Base-by-base conservation (phyloP, 805 yeast genomes). In the Hanseniaspora mollemarum region DNA sequence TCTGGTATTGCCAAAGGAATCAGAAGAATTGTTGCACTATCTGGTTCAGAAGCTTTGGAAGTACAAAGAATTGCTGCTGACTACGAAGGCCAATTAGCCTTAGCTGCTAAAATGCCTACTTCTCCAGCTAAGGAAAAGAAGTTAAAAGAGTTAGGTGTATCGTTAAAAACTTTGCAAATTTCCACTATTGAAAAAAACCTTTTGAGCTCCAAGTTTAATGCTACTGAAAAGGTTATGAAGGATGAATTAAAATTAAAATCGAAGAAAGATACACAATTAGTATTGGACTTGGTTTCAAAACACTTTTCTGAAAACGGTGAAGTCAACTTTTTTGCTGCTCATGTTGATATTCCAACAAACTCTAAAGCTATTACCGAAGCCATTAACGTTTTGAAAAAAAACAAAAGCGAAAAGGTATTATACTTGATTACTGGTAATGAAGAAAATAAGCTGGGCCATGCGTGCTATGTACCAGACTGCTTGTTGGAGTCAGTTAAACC, bases 1-100 rank as follows among this genome's bases (percentile, higher is more conserved):
- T 78, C 86, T 56, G 97, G 98, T 69, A 92, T 92, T 67, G 97
- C 98, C 54, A 92, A 92, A 72, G 99, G 99, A 69, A 87, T 87
- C 56, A 81, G 99, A 71, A 86, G 99, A 75, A 84, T 92, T 65
- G 96, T 92, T 53, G 97, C 96, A 25, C 95, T 92, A 48, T 84
- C 96, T 16, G 97, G 97, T 43, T 72, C 77, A 49, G 94, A 80
- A 56, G 97, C 98, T 15, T 80, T 77, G 60, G 90, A 80, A 60
- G 96, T 87, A 48, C 96, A 92, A 73, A 76, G 85, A 64, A 64
- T 82, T 56, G 96, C 96, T 48, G 61, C 64, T 26, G 90, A 82
- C 53, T 90, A 81, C 62, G 80, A 74, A 31, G 71, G 69, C 43
- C 72, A 75, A 45, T 74, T 92, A 54, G 75, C 70, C 42, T 72